Percentiles rank a stretch among this genome's conserved stretches.
Conservation (phyloP, 768 basidiomycete species). For the Dioszegia hungarica region DNA sequence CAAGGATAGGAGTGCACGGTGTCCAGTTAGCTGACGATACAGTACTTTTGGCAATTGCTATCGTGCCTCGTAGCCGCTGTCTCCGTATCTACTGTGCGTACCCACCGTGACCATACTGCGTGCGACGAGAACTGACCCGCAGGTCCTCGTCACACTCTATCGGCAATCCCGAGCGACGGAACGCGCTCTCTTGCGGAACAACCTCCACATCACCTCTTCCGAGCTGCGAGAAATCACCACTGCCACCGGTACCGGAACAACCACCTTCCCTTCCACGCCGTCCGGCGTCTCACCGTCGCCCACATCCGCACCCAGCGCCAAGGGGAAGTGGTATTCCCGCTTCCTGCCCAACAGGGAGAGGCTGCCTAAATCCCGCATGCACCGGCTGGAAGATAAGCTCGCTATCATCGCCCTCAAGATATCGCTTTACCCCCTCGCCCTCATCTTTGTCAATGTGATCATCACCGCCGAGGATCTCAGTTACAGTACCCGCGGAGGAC, state of each 20-base stretch:
- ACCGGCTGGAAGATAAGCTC: conserved; percentile 19
- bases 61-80: conserved; percentile 19
- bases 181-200: background rate
- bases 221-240: background rate
- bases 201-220: background rate
- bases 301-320: too few relatives aligned
- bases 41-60: conserved; percentile 25
- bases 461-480: conserved; percentile 24
- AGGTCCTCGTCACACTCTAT: conserved; percentile 7
- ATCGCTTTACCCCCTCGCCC: conserved; percentile 22
- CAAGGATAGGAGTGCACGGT: background rate
- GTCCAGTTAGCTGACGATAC: conserved; percentile 10
- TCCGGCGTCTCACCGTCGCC: too few relatives aligned
- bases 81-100: conserved; percentile 11
- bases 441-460: conserved; percentile 21
- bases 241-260: background rate
- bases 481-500: conserved; percentile 14
- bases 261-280: background rate
- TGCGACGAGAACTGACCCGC: background rate
- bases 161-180: background rate
- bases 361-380: background rate
- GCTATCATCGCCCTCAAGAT: conserved; percentile 24
- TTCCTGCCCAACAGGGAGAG: too few relatives aligned
- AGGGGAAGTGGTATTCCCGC: too few relatives aligned
- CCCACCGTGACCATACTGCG: background rate